A percentile compares a stretch with the other conserved stretches of the same genome.
Conservation (phyloP, 2,329 filamentous ascomycete genomes). For the Colletotrichum somersetense region DNA sequence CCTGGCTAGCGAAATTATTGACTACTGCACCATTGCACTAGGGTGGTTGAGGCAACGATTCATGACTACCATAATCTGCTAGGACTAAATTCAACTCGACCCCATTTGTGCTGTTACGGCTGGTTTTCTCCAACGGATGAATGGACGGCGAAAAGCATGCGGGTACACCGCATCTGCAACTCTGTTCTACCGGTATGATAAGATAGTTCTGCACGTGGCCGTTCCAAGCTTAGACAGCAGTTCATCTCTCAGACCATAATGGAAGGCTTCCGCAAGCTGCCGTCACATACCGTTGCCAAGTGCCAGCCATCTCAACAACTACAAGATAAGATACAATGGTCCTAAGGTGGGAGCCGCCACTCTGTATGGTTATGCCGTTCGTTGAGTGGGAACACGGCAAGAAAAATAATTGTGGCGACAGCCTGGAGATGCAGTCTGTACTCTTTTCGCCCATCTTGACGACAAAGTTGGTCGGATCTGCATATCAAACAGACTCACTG, state of each 20-base stretch:
- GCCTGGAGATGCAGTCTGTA: neutral
- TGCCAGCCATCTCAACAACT: neutral
- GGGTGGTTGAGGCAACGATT: neutral
- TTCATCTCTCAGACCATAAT: conserved; percentile 2
- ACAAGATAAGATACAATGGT: neutral
- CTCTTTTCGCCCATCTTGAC: neutral
- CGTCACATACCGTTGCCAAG: neutral
- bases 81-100: conserved; percentile 1
- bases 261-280: neutral
- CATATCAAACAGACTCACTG: neutral
- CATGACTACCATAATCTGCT: neutral
- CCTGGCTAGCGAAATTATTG: neutral
- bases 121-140: conserved; percentile 3
- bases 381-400: neutral
- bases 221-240: conserved; percentile 45
- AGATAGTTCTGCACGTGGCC: conserved; percentile 50
- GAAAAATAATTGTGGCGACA: neutral
- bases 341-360: neutral
- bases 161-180: conserved; percentile 31
- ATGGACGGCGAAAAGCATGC: conserved; percentile 4
- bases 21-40: neutral
- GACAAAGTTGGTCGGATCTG: neutral
- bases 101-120: neutral
- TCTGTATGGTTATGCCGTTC: neutral
- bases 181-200: conserved; percentile 50